Base-by-base conservation (phyloP, 176 grass and related monocot genomes). In the Oryza glumipatula region DNA sequence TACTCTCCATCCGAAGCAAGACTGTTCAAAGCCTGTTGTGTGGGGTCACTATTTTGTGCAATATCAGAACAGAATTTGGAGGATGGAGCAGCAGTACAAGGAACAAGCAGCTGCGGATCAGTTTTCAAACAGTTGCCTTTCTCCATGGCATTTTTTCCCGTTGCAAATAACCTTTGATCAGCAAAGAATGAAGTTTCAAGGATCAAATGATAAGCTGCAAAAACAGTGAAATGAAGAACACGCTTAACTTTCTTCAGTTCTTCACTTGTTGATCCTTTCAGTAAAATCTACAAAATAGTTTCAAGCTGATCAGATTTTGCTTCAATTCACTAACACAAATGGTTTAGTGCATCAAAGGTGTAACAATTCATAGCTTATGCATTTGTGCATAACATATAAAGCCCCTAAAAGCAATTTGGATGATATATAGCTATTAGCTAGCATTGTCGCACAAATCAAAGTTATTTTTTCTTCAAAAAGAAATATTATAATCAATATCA, bases 201-300 rank as follows among this genome's bases (percentile, higher is more conserved):
- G 64, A 98, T 89, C 85, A 98, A 90, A 88, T 98, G 93, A 77
- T 98, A 94, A 38, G 96, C 93, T 73, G 93, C 96, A 90, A 98
- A 98, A 74, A 98, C 83, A 83, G 93, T 93, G 86, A 85, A 98
- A 72, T 92, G 89, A 78, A 98, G 82, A 23, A 95, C 91, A 46
- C 48, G 83, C 78, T 98, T 98, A 88, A 95, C 85, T 87, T 91
- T 98, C 85, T 98, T 95, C 70, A 98, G 72, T 87, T 89, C 91
- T 90, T 94, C 87, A 85, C 78, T 95, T 47, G 85, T 64, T 83
- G 83, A 88, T 66, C 96, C 96, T 93, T 89, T 98, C 76, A 98
- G 86, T 83, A 98, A 72, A 95, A 98, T 94, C 96, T 98, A 85
- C 82, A 89, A 89, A 45, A 73, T 15, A 74, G 83, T 47, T 14